Evolutionary conservation across 2,329 filamentous ascomycete species (phyloP).

Genomic region (Chalaropsis thielavioides): DNA sequence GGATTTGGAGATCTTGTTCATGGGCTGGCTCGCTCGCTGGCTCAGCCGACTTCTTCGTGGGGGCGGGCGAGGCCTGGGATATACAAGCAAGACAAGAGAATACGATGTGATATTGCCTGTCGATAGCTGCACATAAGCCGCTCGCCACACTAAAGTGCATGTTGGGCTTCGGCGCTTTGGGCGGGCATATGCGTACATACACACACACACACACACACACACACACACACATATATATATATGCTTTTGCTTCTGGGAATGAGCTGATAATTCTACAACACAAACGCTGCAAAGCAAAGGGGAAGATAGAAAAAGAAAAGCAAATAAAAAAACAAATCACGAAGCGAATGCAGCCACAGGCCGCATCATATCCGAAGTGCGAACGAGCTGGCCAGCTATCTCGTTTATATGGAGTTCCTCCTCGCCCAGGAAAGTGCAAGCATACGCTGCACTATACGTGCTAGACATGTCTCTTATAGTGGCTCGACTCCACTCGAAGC

Average conservation of each 20-base stretch:
- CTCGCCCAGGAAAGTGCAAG: too few species aligned
- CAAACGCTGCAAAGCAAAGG: neutral
- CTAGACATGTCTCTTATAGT: too few species aligned
- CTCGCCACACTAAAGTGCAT: neutral
- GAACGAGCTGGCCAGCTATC: neutral
- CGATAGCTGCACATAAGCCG: neutral
- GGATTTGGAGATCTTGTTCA: neutral
- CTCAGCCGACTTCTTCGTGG: neutral
- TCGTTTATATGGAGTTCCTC: too few species aligned
- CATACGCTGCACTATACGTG: too few species aligned
- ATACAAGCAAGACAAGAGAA: neutral
- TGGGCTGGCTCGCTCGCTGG: neutral
- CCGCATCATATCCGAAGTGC: neutral
- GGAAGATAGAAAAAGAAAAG: neutral
- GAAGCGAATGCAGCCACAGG: neutral
- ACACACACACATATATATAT: too few species aligned
- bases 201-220: too few species aligned
- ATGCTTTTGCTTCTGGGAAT: neutral
- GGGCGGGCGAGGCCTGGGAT: neutral
- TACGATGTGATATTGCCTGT: neutral
- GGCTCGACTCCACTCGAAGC: too few species aligned
- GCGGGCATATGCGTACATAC: neutral
- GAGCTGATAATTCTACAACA: neutral
- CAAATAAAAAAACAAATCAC: too few species aligned
- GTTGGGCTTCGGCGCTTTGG: neutral